Percentiles rank a stretch among this genome's conserved stretches.
These are phyloP conservation scores for Vitis labrusca DNA, from an alignment of 164 flowering plant species.

Conservation along the genomic window DNA sequence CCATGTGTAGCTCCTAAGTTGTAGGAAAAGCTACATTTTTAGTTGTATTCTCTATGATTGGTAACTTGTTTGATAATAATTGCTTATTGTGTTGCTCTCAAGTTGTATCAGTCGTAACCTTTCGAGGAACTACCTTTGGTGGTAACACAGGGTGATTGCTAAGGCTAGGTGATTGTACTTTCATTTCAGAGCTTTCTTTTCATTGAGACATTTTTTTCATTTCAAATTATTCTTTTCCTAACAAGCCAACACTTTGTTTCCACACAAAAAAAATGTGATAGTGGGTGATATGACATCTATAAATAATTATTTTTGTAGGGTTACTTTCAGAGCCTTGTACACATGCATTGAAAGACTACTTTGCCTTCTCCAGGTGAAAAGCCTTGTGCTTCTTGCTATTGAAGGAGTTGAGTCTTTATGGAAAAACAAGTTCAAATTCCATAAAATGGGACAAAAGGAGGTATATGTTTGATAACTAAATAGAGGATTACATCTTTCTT, in stretches of 20 bases:
- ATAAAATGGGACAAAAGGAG: constrained; percentile 15
- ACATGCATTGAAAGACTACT: constrained; percentile 55
- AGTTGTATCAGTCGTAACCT: too few species aligned
- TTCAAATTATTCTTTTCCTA: too few species aligned
- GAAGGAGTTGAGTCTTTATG: constrained; percentile 65
- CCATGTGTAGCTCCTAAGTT: too few species aligned
- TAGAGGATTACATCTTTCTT: not conserved
- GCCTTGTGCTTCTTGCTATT: constrained; percentile 65
- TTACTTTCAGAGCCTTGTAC: constrained; percentile 53
- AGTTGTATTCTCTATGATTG: too few species aligned
- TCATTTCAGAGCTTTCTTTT: not conserved
- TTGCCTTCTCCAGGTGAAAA: constrained; percentile 38
- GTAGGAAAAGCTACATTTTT: too few species aligned
- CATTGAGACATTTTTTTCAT: not conserved
- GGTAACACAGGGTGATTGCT: constrained; percentile 5
- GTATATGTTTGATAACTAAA: not conserved
- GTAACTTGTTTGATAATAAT: too few species aligned
- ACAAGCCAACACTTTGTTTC: too few species aligned
- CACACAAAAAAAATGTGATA: not conserved
- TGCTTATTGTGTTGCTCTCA: too few species aligned
- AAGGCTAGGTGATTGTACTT: constrained; percentile 42
- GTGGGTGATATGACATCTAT: not conserved
- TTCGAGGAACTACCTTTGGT: too few species aligned
- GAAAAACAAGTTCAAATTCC: constrained; percentile 60
- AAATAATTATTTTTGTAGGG: constrained; percentile 39